Evolutionary conservation across 306 rosid species (phyloP).

Genomic region (Lathyrus aphaca): DNA sequence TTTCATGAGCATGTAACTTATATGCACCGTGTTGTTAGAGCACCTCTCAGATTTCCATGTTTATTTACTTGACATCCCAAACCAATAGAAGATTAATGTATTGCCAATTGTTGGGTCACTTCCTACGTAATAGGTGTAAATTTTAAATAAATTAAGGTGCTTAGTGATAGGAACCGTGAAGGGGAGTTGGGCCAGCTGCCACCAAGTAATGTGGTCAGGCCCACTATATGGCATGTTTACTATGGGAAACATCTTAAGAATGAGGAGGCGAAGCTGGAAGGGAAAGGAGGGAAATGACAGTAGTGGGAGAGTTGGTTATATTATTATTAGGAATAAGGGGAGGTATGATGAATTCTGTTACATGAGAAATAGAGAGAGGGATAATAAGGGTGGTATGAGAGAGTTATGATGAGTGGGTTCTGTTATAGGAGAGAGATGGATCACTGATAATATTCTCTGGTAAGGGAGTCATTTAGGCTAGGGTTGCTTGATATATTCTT

Average conservation of each 20-base stretch:
- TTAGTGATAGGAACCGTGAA: background rate
- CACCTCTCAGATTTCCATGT: conserved; percentile 11
- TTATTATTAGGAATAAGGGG: background rate
- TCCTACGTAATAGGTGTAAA: background rate
- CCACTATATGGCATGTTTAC: background rate
- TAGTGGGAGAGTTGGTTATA: background rate
- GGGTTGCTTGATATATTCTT: background rate
- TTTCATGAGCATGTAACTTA: conserved; percentile 21
- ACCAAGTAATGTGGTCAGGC: background rate
- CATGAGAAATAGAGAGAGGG: background rate
- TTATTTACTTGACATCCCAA: conserved; percentile 13
- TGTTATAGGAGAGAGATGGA: background rate
- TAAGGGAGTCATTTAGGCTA: background rate
- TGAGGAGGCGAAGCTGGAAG: background rate
- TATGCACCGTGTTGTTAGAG: conserved; percentile 10
- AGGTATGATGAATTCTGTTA: background rate
- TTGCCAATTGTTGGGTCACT: conserved; percentile 10
- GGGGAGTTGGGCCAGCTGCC: conserved; percentile 2
- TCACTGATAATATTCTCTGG: background rate
- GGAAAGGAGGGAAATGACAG: conserved; percentile 6
- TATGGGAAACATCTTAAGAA: background rate
- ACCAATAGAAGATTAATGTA: conserved; percentile 2
- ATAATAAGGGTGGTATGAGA: background rate
- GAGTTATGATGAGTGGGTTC: background rate
- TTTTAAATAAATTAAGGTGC: conserved; percentile 18